Evolutionary conservation across 352 stramenopile genomes (phyloP), one percentile per base, ranked within the genome.

Genomic region (Phytopythium litorale): DNA sequence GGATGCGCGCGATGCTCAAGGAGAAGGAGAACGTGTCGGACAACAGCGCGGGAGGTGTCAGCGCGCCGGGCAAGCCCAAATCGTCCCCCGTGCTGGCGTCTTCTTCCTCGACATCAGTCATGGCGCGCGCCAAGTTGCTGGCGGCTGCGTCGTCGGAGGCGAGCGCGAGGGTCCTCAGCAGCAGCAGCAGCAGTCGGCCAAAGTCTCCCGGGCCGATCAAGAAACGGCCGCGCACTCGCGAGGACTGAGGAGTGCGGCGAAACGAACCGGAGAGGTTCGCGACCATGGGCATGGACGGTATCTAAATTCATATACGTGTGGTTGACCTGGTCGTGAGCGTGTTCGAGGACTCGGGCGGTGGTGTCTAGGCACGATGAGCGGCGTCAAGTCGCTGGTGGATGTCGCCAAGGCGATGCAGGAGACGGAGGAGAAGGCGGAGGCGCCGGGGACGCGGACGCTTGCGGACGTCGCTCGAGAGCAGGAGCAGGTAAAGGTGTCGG

Each of bases 21-120:
- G 80, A 89, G 46, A 92, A 92, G 62, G 83, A 92, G 50, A 92
- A 92, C 48, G 64, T 89, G 50, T 70, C 71, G 21, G 66, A 40
- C 55, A 51, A 52, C 19, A 45, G 25, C 15, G 40, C 16, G 37
- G 42, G 16, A 18, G 37, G n/a, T 7, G 19, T 2, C 13, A 38
- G 13, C 23, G 23, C 21, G 19, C 9, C 35, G 6, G 25, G 23
- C 2, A 37, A 35, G n/a, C 30, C 37, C 23, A 60, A 33, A 12
- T 23, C 55, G 1, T 48, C 48, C 3, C 43, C 48, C 33, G 33
- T n/a, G 2, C 45, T 33, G 7, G 30, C 58, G n/a, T 42, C 46
- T 0, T 37, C 58, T 6, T 30, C n/a, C 32, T 30, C 32, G 4
- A 18, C 32, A 11, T 30, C 42, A 6, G 28, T 28, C 35, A 58